Evolutionary conservation across 164 flowering plant species (phyloP).

Genomic region (Chimonanthus salicifolius): DNA sequence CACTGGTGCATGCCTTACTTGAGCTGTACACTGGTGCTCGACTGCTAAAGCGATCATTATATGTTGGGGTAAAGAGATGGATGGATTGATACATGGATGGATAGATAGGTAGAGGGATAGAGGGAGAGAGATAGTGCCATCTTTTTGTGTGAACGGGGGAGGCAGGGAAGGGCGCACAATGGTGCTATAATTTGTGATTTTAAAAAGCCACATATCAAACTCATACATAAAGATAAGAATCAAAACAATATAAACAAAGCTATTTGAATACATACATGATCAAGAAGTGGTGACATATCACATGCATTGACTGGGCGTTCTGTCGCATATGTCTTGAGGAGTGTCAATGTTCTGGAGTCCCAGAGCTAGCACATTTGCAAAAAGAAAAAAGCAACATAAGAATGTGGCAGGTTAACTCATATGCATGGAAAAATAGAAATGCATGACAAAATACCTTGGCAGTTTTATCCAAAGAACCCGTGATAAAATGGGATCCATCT

Average conservation of each 20-base stretch:
- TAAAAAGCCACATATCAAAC: background rate
- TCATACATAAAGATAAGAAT: background rate
- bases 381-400: background rate
- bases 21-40: too few species aligned
- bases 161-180: too few species aligned
- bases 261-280: slow-evolving; percentile 52
- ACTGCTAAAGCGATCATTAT: too few species aligned
- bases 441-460: slow-evolving; percentile 52
- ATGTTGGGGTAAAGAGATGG: too few species aligned
- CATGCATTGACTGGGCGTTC: slow-evolving; percentile 95
- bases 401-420: background rate
- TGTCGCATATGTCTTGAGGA: slow-evolving; percentile 81
- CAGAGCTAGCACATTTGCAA: slow-evolving; percentile 53
- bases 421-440: background rate
- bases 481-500: slow-evolving; percentile 80
- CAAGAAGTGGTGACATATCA: slow-evolving; percentile 87
- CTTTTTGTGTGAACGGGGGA: too few species aligned
- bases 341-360: slow-evolving; percentile 76
- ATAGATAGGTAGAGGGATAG: too few species aligned
- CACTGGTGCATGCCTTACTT: too few species aligned
- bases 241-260: background rate
- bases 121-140: too few species aligned
- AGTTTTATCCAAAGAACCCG: slow-evolving; percentile 91
- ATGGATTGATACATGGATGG: too few species aligned
- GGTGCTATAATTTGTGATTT: too few species aligned